Conservation (phyloP, 2,329 filamentous ascomycete species). For the Monilinia fructicola region DNA sequence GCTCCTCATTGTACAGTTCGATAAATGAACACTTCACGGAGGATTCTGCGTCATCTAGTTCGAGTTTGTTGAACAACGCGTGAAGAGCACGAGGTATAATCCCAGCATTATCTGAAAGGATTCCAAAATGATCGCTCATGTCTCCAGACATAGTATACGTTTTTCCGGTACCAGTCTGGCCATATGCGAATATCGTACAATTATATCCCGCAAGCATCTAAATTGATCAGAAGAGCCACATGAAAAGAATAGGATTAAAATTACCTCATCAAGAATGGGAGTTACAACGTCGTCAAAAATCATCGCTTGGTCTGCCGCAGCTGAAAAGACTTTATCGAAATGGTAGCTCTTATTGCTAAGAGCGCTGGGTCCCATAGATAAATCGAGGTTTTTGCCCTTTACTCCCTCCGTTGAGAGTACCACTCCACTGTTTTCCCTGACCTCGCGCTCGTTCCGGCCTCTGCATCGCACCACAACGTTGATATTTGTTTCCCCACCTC, state of each 20-base stretch:
- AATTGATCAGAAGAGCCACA: conserved; percentile 23
- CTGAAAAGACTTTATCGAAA: conserved; percentile 96
- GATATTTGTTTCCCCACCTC: conserved; percentile 87
- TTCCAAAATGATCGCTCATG: conserved; percentile 82
- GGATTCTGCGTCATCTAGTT: conserved; percentile 74
- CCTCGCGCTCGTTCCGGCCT: conserved; percentile 87
- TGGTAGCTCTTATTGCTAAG: conserved; percentile 94
- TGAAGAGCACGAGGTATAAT: conserved; percentile 93
- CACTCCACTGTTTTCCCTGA: conserved; percentile 90
- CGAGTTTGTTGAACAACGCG: conserved; percentile 81
- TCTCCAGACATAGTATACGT: conserved; percentile 99
- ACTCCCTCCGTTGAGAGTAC: conserved; percentile 87
- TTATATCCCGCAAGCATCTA: conserved; percentile 94
- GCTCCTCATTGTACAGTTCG: conserved; percentile 96
- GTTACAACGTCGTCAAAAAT: conserved; percentile 94
- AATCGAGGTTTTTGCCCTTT: conserved; percentile 77
- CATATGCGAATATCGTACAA: conserved; percentile 98
- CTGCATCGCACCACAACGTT: conserved; percentile 95
- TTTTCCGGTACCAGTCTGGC: conserved; percentile 96
- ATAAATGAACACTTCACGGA: conserved; percentile 98
- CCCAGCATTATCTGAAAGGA: conserved; percentile 86
- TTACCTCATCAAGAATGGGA: conserved; percentile 88
- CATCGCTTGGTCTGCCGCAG: conserved; percentile 89
- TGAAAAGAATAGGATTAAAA: conserved; percentile 33
- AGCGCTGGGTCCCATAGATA: conserved; percentile 90